These are phyloP conservation scores for barley (Hordeum vulgare) DNA, from an alignment of 176 grass and related monocot species.

Conservation along the genomic window MorexV3_pseudomolecules_assembly NC_058519.1:28969385-28969884, in stretches of 20 bases:
- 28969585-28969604: not conserved
- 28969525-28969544: no score
- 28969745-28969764: not conserved
- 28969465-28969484: no score
- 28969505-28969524: no score
- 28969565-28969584: not conserved
- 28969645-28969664: not conserved
- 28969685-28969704: not conserved
- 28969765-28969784: not conserved
- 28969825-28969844: not conserved
- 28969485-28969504: no score
- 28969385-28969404: no score
- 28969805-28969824: not conserved
- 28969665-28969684: conserved; percentile 44
- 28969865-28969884: not conserved
- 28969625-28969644: not conserved
- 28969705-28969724: not conserved
- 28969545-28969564: not conserved
- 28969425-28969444: no score
- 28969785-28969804: not conserved
- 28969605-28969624: not conserved
- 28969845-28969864: not conserved
- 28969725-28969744: not conserved
- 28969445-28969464: no score
- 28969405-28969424: no score